A percentile compares a stretch with the other conserved stretches of the same genome.
Conservation (phyloP, 1,139 yeast species). For the Pichia sp. region DNA sequence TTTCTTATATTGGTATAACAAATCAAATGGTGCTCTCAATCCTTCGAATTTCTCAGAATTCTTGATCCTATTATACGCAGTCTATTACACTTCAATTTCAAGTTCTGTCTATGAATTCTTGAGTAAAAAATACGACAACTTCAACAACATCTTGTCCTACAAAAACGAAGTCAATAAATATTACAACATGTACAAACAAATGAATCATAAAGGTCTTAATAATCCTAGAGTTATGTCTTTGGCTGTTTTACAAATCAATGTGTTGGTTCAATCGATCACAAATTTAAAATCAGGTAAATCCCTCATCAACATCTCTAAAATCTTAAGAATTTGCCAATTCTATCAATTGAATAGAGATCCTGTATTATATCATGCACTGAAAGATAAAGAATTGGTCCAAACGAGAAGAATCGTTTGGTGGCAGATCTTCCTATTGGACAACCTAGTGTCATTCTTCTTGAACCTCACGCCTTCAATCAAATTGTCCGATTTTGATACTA, state of each 20-base stretch:
- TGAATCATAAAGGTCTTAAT: conserved; percentile 21
- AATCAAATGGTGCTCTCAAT: conserved; percentile 18
- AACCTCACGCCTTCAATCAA: conserved; percentile 57
- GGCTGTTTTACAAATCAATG: conserved; percentile 24
- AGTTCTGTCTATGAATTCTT: conserved; percentile 21
- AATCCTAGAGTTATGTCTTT: conserved; percentile 27
- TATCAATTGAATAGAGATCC: conserved; percentile 58
- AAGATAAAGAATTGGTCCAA: conserved; percentile 48
- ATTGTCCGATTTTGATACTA: conserved; percentile 55
- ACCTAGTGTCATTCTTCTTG: conserved; percentile 55
- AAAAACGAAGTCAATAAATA: conserved; percentile 24
- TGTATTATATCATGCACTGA: conserved; percentile 45
- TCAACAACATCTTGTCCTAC: conserved; percentile 15
- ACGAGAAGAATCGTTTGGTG: conserved; percentile 61
- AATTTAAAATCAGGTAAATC: conserved; percentile 27
- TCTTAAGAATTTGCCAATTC: conserved; percentile 27
- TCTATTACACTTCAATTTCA: conserved; percentile 22
- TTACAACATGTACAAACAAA: conserved; percentile 18
- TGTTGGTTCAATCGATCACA: conserved; percentile 24
- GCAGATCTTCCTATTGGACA: conserved; percentile 61
- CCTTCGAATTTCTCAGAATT: conserved; percentile 24
- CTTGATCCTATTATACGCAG: conserved; percentile 21
- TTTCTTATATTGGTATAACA: conserved; percentile 25
- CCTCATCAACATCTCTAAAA: conserved; percentile 22
- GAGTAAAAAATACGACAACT: conserved; percentile 12